phyloP scores from a whole-genome alignment of 1,284 basidiomycete genomes.

The Erythrobasidium hasegawianum region DNA sequence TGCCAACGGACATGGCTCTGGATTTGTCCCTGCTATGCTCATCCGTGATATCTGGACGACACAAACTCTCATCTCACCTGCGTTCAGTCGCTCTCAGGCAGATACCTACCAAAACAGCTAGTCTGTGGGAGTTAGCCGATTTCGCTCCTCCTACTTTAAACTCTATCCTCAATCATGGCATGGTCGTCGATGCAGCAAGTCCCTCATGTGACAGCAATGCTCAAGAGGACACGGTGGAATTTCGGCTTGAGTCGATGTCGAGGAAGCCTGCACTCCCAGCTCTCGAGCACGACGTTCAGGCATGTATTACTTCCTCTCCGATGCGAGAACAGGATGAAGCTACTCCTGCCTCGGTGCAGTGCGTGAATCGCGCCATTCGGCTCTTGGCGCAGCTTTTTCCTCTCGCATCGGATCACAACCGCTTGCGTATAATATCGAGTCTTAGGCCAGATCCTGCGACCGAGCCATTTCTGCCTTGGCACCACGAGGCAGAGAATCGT shows the following conservation, averaged over 20 bases:
- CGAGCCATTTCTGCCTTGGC: too few relatives aligned
- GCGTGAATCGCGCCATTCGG: background rate
- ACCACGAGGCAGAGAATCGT: too few relatives aligned
- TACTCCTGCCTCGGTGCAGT: background rate
- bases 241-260: conserved; percentile 68
- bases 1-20: too few relatives aligned
- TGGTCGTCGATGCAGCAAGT: conserved; percentile 73
- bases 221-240: conserved; percentile 56
- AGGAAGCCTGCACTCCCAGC: conserved; percentile 73
- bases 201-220: background rate
- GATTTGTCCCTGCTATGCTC: too few relatives aligned
- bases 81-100: background rate
- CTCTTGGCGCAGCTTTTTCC: conserved; percentile 49
- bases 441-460: too few relatives aligned
- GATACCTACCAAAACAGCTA: too few relatives aligned
- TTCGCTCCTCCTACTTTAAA: background rate
- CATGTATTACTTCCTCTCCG: conserved; percentile 47
- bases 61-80: background rate
- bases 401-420: background rate
- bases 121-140: too few relatives aligned
- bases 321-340: conserved; percentile 76
- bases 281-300: background rate
- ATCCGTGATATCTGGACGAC: background rate
- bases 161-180: background rate
- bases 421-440: background rate